Percentiles rank a stretch among this genome's conserved stretches.
Conservation (phyloP, 495 filamentous ascomycete species). For the Pseudevernia furfuracea region DNA sequence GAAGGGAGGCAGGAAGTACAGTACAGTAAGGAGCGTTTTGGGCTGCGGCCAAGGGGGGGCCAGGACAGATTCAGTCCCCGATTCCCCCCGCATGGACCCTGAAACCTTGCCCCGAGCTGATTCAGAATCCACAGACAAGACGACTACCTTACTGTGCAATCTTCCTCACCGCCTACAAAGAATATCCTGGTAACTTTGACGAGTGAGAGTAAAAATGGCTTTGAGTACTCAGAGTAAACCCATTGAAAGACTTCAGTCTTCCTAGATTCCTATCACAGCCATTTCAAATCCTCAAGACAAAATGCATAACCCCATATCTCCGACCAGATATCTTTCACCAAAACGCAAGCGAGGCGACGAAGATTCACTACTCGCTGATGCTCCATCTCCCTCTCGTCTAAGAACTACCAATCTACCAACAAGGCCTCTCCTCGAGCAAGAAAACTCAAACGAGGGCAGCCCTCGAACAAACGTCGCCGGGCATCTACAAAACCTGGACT, state of each 20-base stretch:
- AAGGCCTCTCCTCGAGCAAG: constrained; percentile 1
- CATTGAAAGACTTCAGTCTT: background rate
- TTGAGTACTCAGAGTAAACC: background rate
- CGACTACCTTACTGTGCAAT: background rate
- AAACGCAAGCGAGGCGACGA: constrained; percentile 39
- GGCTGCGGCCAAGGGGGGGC: background rate
- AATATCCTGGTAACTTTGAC: no score
- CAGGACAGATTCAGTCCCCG: no score
- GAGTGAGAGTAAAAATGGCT: background rate
- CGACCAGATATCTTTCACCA: constrained; percentile 31
- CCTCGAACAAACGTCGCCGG: constrained; percentile 58
- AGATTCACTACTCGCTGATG: constrained; percentile 31
- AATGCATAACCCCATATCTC: constrained; percentile 12
- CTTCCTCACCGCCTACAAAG: background rate
- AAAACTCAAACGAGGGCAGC: constrained; percentile 34
- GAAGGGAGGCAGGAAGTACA: background rate
- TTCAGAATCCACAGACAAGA: background rate
- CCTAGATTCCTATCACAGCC: background rate
- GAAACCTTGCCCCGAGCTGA: constrained; percentile 4
- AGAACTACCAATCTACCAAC: constrained; percentile 21
- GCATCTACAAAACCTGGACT: constrained; percentile 53
- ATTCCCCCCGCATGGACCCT: constrained; percentile 13
- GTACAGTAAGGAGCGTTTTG: background rate
- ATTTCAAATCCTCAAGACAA: background rate
- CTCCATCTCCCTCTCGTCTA: constrained; percentile 32